A percentile compares a stretch with the other conserved stretches of the same genome.
Conservation (phyloP, 345 rosid genomes). For the Nasturtium officinale region DNA sequence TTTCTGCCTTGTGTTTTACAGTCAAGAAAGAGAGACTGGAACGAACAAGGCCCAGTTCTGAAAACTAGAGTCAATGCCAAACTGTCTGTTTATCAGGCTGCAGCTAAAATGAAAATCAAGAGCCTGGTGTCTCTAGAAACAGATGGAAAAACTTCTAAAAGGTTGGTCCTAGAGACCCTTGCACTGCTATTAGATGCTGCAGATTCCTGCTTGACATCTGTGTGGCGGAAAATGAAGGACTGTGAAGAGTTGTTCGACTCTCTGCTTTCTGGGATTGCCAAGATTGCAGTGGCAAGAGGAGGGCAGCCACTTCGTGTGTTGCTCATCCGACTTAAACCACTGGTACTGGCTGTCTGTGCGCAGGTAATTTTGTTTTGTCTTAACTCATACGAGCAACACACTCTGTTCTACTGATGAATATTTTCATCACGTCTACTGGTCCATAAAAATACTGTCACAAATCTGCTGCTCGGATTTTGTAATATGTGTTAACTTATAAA, state of each 20-base stretch:
- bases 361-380: slow-evolving; percentile 58
- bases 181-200: slow-evolving; percentile 86
- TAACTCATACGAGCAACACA: slow-evolving; percentile 23
- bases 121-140: slow-evolving; percentile 74
- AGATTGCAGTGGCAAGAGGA: slow-evolving; percentile 82
- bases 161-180: slow-evolving; percentile 87
- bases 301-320: slow-evolving; percentile 95
- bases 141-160: slow-evolving; percentile 86
- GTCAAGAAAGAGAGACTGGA: slow-evolving; percentile 97
- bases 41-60: slow-evolving; percentile 76
- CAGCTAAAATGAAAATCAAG: slow-evolving; percentile 73
- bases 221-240: slow-evolving; percentile 88
- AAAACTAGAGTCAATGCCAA: slow-evolving; percentile 83
- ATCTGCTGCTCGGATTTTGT: background rate
- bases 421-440: slow-evolving; percentile 2
- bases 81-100: slow-evolving; percentile 84
- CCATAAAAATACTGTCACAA: slow-evolving; percentile 17
- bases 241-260: slow-evolving; percentile 89
- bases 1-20: slow-evolving; percentile 48
- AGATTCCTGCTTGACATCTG: slow-evolving; percentile 84
- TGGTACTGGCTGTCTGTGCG: slow-evolving; percentile 83
- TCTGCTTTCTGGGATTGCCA: slow-evolving; percentile 81
- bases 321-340: slow-evolving; percentile 91
- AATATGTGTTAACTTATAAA: background rate
- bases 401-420: slow-evolving; percentile 16